Evolutionary conservation across 2,329 filamentous ascomycete genomes (phyloP).

Genomic region (Colletotrichum graminicola): DNA sequence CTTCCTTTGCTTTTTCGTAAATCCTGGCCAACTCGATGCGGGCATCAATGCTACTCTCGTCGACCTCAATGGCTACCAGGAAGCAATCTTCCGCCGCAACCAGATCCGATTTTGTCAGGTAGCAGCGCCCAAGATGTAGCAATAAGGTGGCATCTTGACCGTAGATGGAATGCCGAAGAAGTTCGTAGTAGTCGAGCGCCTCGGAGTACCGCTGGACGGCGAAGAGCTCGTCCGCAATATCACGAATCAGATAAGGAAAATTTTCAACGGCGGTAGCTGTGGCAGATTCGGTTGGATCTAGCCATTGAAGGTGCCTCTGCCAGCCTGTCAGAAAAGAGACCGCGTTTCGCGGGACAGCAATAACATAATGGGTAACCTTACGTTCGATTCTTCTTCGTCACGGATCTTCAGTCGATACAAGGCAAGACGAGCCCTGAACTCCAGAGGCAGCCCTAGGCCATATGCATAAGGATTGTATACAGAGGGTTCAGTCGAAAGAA

Average conservation of each 20-base stretch:
- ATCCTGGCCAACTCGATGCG: conserved; percentile 85
- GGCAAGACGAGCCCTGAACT: conserved; percentile 86
- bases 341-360: conserved; percentile 21
- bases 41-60: conserved; percentile 79
- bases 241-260: conserved; percentile 83
- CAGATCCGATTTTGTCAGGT: conserved; percentile 72
- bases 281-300: conserved; percentile 65
- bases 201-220: conserved; percentile 50
- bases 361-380: conserved; percentile 55
- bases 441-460: conserved; percentile 80
- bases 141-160: conserved; percentile 65
- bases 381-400: conserved; percentile 78
- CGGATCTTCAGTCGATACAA: conserved; percentile 82
- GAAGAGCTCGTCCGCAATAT: conserved; percentile 66
- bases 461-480: conserved; percentile 71
- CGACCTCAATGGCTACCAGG: conserved; percentile 77
- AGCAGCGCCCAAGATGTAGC: conserved; percentile 74
- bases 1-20: conserved; percentile 81
- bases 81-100: conserved; percentile 83
- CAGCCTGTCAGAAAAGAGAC: conserved; percentile 22
- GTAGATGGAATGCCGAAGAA: conserved; percentile 63
- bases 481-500: conserved; percentile 70
- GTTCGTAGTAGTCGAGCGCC: conserved; percentile 69
- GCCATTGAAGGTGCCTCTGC: conserved; percentile 76
- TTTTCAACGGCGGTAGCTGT: conserved; percentile 53